Evolutionary conservation across 768 basidiomycete species (phyloP).

Genomic region (Hygrophorus pudorinus): DNA sequence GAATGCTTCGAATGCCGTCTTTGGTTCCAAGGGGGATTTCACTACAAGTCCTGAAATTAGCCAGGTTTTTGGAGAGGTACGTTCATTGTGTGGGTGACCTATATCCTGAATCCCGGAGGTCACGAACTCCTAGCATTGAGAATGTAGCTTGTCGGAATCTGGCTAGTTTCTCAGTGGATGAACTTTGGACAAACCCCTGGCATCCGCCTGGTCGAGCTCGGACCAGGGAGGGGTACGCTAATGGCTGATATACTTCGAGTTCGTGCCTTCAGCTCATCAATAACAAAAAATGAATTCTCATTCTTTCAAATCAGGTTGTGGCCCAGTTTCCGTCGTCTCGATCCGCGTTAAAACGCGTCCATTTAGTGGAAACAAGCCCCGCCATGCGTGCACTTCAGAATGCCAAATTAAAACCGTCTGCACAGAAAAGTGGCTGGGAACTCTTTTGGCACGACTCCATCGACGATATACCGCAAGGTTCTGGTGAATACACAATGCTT

Average conservation of each 20-base stretch:
- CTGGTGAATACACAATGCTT: constrained; percentile 64
- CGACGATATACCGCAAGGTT: constrained; percentile 46
- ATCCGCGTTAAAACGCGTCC: constrained; percentile 37
- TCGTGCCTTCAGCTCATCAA: constrained; percentile 16
- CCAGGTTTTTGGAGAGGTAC: constrained; percentile 93
- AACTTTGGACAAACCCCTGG: constrained; percentile 34
- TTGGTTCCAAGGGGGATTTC: constrained; percentile 87
- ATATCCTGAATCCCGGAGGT: constrained; percentile 16
- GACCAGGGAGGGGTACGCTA: constrained; percentile 88
- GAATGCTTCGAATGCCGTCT: constrained; percentile 59
- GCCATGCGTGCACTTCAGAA: constrained; percentile 58
- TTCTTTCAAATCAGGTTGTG: constrained; percentile 31
- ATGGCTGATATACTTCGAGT: constrained; percentile 87
- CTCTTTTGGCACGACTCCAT: constrained; percentile 69
- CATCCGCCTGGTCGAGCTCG: constrained; percentile 80
- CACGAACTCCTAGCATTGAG: constrained; percentile 24
- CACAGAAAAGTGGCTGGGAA: constrained; percentile 22
- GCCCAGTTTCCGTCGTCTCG: constrained; percentile 32
- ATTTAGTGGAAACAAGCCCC: constrained; percentile 75
- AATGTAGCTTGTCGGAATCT: constrained; percentile 73
- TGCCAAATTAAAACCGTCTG: constrained; percentile 29
- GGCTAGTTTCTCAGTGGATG: constrained; percentile 74
- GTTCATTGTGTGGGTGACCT: constrained; percentile 15
- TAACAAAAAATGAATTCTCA: neutral
- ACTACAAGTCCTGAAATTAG: constrained; percentile 95